These are phyloP conservation scores for Russula emetica DNA, from an alignment of 768 basidiomycete genomes.

Conservation along the genomic window DNA sequence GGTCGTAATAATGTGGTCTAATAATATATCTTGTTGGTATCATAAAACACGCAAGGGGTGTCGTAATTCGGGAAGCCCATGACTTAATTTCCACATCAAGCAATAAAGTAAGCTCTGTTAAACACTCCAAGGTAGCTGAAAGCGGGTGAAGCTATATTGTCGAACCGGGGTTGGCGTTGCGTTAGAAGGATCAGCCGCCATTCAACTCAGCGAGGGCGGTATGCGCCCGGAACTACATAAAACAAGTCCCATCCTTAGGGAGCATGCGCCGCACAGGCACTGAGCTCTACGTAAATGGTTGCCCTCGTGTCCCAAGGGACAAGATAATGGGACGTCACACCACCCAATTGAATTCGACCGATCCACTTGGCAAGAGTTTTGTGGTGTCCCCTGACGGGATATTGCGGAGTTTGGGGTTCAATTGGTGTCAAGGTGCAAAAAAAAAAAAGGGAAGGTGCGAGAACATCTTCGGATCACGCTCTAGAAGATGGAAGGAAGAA, in stretches of 20 bases:
- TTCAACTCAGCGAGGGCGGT: conserved; percentile 9
- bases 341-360: neutral
- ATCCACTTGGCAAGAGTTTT: neutral
- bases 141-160: neutral
- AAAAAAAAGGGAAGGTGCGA: neutral
- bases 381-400: neutral
- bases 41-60: neutral
- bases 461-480: neutral
- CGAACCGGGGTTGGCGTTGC: neutral
- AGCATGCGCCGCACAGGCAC: conserved; percentile 6
- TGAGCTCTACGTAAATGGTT: conserved; percentile 14
- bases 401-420: neutral
- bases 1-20: neutral
- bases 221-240: neutral
- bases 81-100: neutral
- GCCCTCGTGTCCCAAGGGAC: conserved; percentile 10
- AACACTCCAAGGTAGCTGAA: neutral
- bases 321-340: neutral
- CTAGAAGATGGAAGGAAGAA: neutral
- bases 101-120: neutral
- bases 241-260: neutral
- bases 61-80: neutral
- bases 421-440: neutral
- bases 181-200: conserved; percentile 14
- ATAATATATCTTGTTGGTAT: conserved; percentile 1